A percentile compares a stretch with the other conserved stretches of the same genome.
phyloP scores from a whole-genome alignment of 2,329 filamentous ascomycete species.

The Fusarium sp. region DNA sequence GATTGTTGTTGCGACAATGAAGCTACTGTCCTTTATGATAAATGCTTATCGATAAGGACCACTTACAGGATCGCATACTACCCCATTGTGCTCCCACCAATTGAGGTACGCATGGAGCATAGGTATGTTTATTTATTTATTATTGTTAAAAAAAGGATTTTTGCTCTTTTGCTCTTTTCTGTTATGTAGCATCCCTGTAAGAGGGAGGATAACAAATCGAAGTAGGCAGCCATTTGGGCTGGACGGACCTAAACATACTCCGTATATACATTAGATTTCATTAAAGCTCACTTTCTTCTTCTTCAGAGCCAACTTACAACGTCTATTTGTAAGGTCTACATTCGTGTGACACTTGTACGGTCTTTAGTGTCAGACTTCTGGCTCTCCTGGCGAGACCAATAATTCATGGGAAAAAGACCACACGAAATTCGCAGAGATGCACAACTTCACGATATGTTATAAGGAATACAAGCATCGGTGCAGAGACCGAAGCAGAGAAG shows the following conservation, averaged over 20 bases:
- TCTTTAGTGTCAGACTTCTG: background rate
- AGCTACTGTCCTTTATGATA: slow-evolving; percentile 6
- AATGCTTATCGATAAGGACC: slow-evolving; percentile 24
- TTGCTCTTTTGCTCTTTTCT: background rate
- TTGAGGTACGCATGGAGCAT: background rate
- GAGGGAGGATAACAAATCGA: background rate
- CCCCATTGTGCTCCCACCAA: background rate
- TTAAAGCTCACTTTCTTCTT: background rate
- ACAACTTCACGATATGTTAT: background rate
- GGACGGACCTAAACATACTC: background rate
- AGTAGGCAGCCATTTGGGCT: background rate
- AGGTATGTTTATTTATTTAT: too few relatives aligned
- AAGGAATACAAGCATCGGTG: background rate
- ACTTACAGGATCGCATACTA: background rate
- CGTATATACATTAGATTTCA: background rate
- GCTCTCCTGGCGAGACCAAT: background rate
- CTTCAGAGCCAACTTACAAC: background rate
- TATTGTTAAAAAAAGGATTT: background rate
- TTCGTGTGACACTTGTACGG: background rate
- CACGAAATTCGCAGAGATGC: background rate
- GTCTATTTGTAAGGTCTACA: background rate
- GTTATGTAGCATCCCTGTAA: too few relatives aligned
- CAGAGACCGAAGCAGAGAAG: background rate
- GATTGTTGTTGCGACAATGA: slow-evolving; percentile 11
- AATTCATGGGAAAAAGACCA: background rate